These are phyloP conservation scores for Starmera quercuum DNA, from an alignment of 805 yeast species.

Conservation along the genomic window DNA sequence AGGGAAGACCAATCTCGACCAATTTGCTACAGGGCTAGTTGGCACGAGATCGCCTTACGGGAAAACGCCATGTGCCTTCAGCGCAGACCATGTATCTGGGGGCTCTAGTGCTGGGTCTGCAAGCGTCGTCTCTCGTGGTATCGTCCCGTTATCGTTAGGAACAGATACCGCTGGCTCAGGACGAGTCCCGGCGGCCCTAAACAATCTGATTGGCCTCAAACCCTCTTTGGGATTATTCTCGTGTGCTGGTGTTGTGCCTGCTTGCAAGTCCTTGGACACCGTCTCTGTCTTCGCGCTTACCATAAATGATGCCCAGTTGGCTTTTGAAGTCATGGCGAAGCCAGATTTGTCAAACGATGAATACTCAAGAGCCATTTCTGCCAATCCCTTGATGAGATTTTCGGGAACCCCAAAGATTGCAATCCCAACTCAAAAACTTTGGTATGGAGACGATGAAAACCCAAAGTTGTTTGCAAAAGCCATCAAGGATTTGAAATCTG, in stretches of 20 bases:
- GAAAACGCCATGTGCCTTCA: constrained; percentile 72
- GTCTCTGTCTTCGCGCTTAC: constrained; percentile 79
- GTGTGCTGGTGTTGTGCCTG: constrained; percentile 91
- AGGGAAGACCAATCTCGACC: constrained; percentile 94
- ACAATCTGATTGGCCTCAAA: constrained; percentile 86
- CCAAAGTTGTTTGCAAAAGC: constrained; percentile 61
- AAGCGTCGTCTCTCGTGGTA: constrained; percentile 80
- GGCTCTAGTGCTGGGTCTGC: constrained; percentile 98
- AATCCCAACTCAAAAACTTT: constrained; percentile 63
- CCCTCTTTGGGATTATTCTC: constrained; percentile 89
- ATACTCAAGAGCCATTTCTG: constrained; percentile 72
- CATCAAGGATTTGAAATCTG: constrained; percentile 39
- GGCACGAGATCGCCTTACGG: constrained; percentile 97
- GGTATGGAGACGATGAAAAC: constrained; percentile 80
- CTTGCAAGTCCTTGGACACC: constrained; percentile 91
- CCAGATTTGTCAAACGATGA: constrained; percentile 65
- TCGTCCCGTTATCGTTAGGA: constrained; percentile 83
- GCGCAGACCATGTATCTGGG: constrained; percentile 76
- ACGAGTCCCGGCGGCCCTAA: constrained; percentile 92
- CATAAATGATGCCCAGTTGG: constrained; percentile 74
- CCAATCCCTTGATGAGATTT: constrained; percentile 53
- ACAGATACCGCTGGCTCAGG: constrained; percentile 99
- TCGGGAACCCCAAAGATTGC: constrained; percentile 60
- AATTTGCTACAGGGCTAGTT: constrained; percentile 95
- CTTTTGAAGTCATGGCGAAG: constrained; percentile 63